Evolutionary conservation across 306 rosid genomes (phyloP), one percentile per base, ranked within the genome.

Genomic region (Potentilla sterilis): DNA sequence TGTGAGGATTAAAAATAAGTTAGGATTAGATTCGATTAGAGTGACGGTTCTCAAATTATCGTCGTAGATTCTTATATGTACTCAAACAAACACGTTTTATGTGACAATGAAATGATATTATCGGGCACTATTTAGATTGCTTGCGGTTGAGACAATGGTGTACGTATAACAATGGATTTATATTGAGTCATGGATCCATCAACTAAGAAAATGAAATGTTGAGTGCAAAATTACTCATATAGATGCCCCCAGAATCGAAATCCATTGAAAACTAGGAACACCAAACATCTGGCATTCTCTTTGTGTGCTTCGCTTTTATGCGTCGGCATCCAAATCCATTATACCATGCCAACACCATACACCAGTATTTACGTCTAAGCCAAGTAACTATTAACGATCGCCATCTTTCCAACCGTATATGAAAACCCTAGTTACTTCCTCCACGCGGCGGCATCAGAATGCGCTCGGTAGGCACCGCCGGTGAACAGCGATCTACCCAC

Each of bases 401-500:
- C 46, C 35, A 19, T 57, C 65, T 7, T 7, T 57, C 68, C 59
- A 65, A 77, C 74, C 1, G 54, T 70, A 32, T 19, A 61, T 28
- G n/a, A 61, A 61, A 28, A 32, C 72, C 48, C 51, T 21, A 21
- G 61, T 7, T 55, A 46, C 7, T 28, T 1, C 0, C 0, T 12
- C 54, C 78, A 79, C 77, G 84, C 73, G 86, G 81, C 72, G 4
- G 18, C 7, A 76, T 73, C 74, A 0, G 0, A 49, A 14, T n/a
- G 40, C 42, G 55, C 32, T 8, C 4, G 44, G 62, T 79, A 46
- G 83, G 85, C 88, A 82, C 83, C 81, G 86, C 74, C 79, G 12
- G 2, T 34, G 64, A 18, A 1, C 38, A 67, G 35, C 5, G 64
- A 74, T 75, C n/a, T 42, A 68, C 66, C 86, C 89, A 75, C 74